Base-by-base conservation (phyloP, 2,329 filamentous ascomycete species). In the Claviceps monticola region DNA sequence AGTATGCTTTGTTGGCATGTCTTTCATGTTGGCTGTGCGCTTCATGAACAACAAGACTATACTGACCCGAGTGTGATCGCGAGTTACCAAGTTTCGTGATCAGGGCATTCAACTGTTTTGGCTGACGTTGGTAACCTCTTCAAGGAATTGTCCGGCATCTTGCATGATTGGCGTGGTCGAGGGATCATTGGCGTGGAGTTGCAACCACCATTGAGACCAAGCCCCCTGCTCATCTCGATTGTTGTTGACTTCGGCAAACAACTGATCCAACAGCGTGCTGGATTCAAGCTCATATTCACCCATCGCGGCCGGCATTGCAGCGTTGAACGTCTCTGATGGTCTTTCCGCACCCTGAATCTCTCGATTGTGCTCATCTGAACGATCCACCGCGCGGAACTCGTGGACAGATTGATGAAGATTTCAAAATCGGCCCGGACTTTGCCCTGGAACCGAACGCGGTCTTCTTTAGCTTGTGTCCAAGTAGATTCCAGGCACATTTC, bases 371-470 rank as follows among this genome's bases (percentile, higher is more conserved):
- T 61, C 58, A n/a, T 64, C 62, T 1, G 62, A 64, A 19, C 62
- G 55, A 37, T 65, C 62, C 1, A 65, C 56, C 6, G 59, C 57
- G 3, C 62, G 59, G 41, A 64, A 65, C 43, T 65, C 63, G 21
- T 64, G 60, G 1, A 64, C 57, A 2, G 61, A 64, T 37, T 63
- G 62, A 39, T 64, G 63, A 1, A 66, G 52, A 7, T 56, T 23
- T 60, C 59, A 49, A 64, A 66, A 48, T 65, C 61, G 17, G 57
- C 56, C 3, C 62, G 55, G 2, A 58, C 61, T 9, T 59, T 54
- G 1, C 62, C 62, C 1, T 56, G 56, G 36, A 64, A 64, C 1
- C 56, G 52, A 2, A 50, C 48, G 2, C 52, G 46, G 17, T 63
- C 55, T 5, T 59, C 57, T 0, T 56, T 56, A 0, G 60, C 59